Percentiles rank a stretch among this genome's conserved stretches.
Conservation (phyloP, 169 alveolate genomes). For the Perkinsus olseni region DNA sequence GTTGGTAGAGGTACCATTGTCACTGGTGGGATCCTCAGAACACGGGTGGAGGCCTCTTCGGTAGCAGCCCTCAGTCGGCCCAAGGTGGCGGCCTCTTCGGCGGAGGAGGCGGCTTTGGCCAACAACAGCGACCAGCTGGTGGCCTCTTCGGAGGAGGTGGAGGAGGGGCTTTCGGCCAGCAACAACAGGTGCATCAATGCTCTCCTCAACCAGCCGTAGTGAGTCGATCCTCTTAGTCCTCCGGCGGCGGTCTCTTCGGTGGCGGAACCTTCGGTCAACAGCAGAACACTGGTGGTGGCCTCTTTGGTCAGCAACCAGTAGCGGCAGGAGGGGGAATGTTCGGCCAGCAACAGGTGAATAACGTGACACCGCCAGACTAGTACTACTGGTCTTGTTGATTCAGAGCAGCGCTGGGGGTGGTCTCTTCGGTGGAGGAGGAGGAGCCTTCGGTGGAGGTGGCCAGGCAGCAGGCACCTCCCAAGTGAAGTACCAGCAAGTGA, state of each 20-base stretch:
- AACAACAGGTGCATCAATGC: too few species aligned
- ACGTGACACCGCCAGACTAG: neutral
- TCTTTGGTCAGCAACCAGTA: neutral
- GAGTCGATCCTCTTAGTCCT: too few species aligned
- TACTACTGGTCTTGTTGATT: neutral
- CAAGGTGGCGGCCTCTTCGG: neutral
- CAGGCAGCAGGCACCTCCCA: neutral
- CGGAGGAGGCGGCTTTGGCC: neutral
- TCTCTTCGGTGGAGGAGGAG: neutral
- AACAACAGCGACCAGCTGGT: neutral
- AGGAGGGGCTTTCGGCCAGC: neutral
- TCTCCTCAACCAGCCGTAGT: too few species aligned
- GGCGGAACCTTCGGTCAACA: neutral
- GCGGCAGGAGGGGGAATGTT: neutral
- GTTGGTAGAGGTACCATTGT: neutral
- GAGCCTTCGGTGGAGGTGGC: neutral
- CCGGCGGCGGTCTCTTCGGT: neutral
- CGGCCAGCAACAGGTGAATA: neutral
- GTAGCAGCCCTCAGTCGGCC: neutral
- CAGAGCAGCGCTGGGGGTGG: neutral
- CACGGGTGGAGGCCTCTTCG: neutral
- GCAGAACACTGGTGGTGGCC: neutral
- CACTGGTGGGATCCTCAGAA: neutral
- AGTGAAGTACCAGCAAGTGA: neutral
- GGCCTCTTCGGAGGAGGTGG: neutral